Conservation (phyloP, 805 yeast genomes). For the Candida jianshihensis region DNA sequence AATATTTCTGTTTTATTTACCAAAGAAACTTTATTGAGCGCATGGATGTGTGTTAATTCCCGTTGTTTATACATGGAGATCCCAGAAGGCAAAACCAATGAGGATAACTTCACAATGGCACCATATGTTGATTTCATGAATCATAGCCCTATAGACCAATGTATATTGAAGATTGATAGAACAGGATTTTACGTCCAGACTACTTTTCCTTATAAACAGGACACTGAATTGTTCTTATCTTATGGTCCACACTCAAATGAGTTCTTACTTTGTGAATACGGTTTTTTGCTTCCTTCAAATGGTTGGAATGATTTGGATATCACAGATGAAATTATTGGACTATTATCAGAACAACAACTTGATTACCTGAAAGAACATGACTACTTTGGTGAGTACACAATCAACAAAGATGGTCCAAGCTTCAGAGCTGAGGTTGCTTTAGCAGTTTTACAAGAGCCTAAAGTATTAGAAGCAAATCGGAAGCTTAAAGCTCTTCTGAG, state of each 20-base stretch:
- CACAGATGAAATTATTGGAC: slow-evolving; percentile 31
- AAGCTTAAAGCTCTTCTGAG: slow-evolving; percentile 16
- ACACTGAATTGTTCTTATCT: slow-evolving; percentile 60
- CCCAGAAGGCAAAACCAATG: slow-evolving; percentile 41
- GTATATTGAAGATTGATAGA: slow-evolving; percentile 39
- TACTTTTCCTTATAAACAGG: slow-evolving; percentile 24
- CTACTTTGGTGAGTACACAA: slow-evolving; percentile 72
- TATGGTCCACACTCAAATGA: slow-evolving; percentile 90
- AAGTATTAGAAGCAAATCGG: slow-evolving; percentile 13
- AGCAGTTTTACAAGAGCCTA: slow-evolving; percentile 42
- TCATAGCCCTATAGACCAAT: slow-evolving; percentile 49
- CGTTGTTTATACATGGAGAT: slow-evolving; percentile 80
- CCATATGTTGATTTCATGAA: slow-evolving; percentile 88
- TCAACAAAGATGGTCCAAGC: slow-evolving; percentile 46
- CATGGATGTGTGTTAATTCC: slow-evolving; percentile 86
- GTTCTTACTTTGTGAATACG: slow-evolving; percentile 79
- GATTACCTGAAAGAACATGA: slow-evolving; percentile 42
- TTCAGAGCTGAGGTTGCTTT: slow-evolving; percentile 73
- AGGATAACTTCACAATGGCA: slow-evolving; percentile 80
- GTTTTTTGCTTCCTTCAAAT: slow-evolving; percentile 57
- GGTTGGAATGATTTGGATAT: slow-evolving; percentile 69
- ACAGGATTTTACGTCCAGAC: slow-evolving; percentile 49
- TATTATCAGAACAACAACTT: slow-evolving; percentile 32
- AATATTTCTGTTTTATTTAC: neutral
- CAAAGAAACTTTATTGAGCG: slow-evolving; percentile 40